Conservation (phyloP, 352 stramenopile species). For the Phytophthora kernoviae region DNA sequence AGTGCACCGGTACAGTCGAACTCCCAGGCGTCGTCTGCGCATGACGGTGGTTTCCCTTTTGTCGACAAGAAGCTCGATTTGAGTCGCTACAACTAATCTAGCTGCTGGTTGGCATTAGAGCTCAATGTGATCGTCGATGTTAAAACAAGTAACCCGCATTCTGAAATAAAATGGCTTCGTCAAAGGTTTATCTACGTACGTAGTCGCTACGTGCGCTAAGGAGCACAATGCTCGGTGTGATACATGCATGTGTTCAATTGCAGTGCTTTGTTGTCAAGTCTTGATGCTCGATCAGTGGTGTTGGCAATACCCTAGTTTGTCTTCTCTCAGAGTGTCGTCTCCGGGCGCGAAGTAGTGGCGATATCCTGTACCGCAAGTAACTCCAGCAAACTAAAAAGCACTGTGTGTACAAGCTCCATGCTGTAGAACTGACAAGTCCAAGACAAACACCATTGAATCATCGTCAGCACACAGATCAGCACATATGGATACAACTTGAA, state of each 20-base stretch:
- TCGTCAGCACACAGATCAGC: background rate
- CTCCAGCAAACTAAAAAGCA: slow-evolving; percentile 54
- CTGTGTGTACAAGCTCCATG: slow-evolving; percentile 52
- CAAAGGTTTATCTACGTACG: slow-evolving; percentile 13
- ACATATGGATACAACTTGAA: background rate
- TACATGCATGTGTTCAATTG: background rate
- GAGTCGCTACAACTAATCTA: slow-evolving; percentile 52
- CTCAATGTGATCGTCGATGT: background rate
- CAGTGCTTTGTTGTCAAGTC: background rate
- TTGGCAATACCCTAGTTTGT: background rate
- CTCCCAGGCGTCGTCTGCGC: slow-evolving; percentile 8
- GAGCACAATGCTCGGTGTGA: slow-evolving; percentile 12
- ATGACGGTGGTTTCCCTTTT: slow-evolving; percentile 1
- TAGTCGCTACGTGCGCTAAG: slow-evolving; percentile 22
- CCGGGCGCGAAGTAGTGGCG: slow-evolving; percentile 32
- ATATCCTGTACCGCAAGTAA: slow-evolving; percentile 49
- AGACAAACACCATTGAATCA: background rate
- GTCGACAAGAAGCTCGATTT: slow-evolving; percentile 43
- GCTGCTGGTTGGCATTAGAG: background rate
- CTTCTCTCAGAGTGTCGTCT: slow-evolving; percentile 47
- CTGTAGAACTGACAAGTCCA: slow-evolving; percentile 39
- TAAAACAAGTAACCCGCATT: background rate
- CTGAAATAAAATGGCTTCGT: slow-evolving; percentile 4
- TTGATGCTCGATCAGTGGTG: slow-evolving; percentile 15
- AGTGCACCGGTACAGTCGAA: slow-evolving; percentile 3